Evolutionary conservation across 1,284 basidiomycete genomes (phyloP), one percentile per base, ranked within the genome.

Genomic region (Marasmius tenuissimus): DNA sequence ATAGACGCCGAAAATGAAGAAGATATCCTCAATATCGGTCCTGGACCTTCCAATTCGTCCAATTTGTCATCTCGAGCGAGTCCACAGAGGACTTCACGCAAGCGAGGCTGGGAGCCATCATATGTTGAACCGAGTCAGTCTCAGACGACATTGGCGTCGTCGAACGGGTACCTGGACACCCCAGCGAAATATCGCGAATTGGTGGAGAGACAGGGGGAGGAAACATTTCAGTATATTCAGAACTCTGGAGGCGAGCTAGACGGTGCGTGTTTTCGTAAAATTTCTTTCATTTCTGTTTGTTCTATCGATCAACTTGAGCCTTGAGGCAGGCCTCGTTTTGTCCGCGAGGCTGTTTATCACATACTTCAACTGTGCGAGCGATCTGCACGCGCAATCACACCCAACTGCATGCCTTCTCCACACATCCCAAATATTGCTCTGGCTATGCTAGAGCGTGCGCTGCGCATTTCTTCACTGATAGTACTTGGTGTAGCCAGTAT

Each of bases 61-160:
- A 34, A 34, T 33, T 39, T 11, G 27, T 48, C 66, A 55, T 11
- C 65, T 57, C 33, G 45, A 35, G 58, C 58, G n/a, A 60, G 61
- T 9, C 51, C 53, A 37, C 73, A 35, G 67, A 27, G 27, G 4
- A 61, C 75, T 51, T 63, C 75, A 18, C 76, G 82, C 58, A 91
- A 91, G 72, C 77, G 89, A 70, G 87, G 86, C 56, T 91, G 89
- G 89, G 84, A 85, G 50, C 88, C 88, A 6, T 77, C 85, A 0
- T 77, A 78, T 59, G 76, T 82, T 58, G 85, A 85, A 64, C 81
- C 81, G 3, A 85, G 82, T 66, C 75, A 71, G 63, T 82, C 86
- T 1, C 71, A 81, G 37, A 76, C 85, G 27, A 81, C 79, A 5
- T 72, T 82, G 3, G 72, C 84, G 4, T 85, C 81, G 1, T 81